Evolutionary conservation across 805 yeast genomes (phyloP).

Genomic region (Saccharomyces kudriavzevii): DNA sequence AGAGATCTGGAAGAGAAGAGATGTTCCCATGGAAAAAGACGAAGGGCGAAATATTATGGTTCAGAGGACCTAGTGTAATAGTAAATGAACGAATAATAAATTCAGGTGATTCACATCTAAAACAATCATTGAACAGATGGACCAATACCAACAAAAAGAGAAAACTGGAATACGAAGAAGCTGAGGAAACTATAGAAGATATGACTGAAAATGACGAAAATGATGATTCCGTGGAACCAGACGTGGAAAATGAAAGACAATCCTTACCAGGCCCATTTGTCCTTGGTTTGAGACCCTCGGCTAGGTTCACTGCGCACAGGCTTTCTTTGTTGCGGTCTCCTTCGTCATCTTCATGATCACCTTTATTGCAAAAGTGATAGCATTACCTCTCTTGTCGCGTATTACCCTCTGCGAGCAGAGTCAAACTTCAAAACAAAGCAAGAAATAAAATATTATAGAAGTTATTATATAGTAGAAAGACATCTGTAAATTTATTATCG

Average conservation of each 20-base stretch:
- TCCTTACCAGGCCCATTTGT: conserved; percentile 19
- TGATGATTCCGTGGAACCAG: conserved; percentile 9
- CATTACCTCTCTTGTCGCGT: background rate
- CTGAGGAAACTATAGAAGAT: conserved; percentile 10
- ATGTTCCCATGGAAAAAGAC: conserved; percentile 15
- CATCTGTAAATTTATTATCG: background rate
- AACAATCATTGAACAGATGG: conserved; percentile 21
- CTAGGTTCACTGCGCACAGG: conserved; percentile 62
- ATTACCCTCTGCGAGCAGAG: background rate
- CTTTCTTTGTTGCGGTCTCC: conserved; percentile 3
- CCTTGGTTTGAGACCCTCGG: conserved; percentile 49
- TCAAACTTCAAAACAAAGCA: background rate
- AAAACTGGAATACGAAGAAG: conserved; percentile 21
- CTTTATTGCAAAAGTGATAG: background rate
- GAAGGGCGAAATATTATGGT: conserved; percentile 50
- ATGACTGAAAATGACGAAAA: conserved; percentile 15
- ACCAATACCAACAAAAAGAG: conserved; percentile 15
- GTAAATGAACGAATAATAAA: conserved; percentile 35
- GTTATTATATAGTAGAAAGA: background rate
- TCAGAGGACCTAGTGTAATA: conserved; percentile 55
- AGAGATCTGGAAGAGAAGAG: conserved; percentile 20
- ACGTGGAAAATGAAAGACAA: conserved; percentile 16
- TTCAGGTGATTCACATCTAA: conserved; percentile 13
- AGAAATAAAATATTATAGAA: background rate
- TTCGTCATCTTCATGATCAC: conserved; percentile 3